Evolutionary conservation across 2,329 filamentous ascomycete genomes (phyloP).

Genomic region (Parafenestella ontariensis): DNA sequence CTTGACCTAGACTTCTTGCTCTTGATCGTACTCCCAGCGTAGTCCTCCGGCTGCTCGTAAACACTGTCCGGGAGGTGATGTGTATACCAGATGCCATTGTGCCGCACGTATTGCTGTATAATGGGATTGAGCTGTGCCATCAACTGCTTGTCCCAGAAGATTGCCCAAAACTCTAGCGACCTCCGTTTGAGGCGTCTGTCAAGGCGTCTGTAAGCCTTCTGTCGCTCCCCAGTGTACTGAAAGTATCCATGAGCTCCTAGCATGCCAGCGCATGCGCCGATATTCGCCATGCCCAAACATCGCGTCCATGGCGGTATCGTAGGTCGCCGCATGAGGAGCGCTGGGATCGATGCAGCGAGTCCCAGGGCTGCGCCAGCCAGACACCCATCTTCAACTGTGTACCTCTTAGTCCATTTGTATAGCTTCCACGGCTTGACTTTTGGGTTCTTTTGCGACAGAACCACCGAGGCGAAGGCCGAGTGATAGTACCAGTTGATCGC

Average conservation of each 20-base stretch:
- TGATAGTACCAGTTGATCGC: conserved; percentile 38
- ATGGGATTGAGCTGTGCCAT: conserved; percentile 33
- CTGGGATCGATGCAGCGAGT: conserved; percentile 27
- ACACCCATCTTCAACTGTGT: conserved; percentile 38
- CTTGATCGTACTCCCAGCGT: background rate
- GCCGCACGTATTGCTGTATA: conserved; percentile 36
- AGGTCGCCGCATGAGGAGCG: conserved; percentile 28
- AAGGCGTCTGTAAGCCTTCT: conserved; percentile 28
- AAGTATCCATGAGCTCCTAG: conserved; percentile 32
- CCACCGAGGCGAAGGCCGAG: conserved; percentile 21
- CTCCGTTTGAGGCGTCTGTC: conserved; percentile 21
- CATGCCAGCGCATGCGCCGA: conserved; percentile 33
- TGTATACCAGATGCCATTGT: conserved; percentile 33
- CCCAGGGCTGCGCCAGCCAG: conserved; percentile 33
- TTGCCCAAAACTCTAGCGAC: conserved; percentile 32
- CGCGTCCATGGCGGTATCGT: conserved; percentile 31
- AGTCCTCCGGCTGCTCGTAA: conserved; percentile 22
- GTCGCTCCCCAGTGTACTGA: conserved; percentile 37
- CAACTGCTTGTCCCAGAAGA: conserved; percentile 34
- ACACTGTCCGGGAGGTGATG: conserved; percentile 25
- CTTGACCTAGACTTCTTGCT: background rate
- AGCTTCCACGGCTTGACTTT: conserved; percentile 27
- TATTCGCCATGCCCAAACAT: conserved; percentile 32
- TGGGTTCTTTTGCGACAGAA: conserved; percentile 14
- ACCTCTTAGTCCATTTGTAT: conserved; percentile 29